These are phyloP conservation scores for Hypsizygus marmoreus DNA, from an alignment of 768 basidiomycete species.

Conservation along the genomic window DNA sequence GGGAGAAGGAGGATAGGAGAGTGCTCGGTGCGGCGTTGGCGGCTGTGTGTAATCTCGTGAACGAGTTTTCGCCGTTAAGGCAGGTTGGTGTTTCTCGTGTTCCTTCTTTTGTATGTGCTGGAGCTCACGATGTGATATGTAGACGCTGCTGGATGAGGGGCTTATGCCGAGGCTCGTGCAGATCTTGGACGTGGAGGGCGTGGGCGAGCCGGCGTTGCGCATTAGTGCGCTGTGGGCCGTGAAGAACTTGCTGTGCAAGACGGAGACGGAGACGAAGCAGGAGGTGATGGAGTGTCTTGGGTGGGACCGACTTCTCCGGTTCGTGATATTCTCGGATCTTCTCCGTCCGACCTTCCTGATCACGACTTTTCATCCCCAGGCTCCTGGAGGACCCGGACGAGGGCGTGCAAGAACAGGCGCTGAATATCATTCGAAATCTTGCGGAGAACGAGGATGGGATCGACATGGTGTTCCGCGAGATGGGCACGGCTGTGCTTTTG, in stretches of 20 bases:
- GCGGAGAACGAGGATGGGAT: constrained; percentile 68
- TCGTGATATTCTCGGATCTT: constrained; percentile 21
- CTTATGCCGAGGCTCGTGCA: constrained; percentile 65
- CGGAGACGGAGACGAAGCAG: constrained; percentile 58
- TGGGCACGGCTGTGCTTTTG: constrained; percentile 50
- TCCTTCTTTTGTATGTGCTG: constrained; percentile 4
- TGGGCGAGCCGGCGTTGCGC: constrained; percentile 6
- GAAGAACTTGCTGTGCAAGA: constrained; percentile 78
- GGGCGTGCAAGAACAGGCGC: constrained; percentile 70
- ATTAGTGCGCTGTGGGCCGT: constrained; percentile 84
- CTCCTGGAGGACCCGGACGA: constrained; percentile 54
- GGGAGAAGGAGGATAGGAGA: constrained; percentile 62
- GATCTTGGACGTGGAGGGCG: constrained; percentile 50
- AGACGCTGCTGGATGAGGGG: constrained; percentile 71
- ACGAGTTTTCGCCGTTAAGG: constrained; percentile 82
- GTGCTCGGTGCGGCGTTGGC: constrained; percentile 72
- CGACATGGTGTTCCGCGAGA: constrained; percentile 54
- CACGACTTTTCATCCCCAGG: constrained; percentile 32
- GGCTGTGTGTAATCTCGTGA: constrained; percentile 83
- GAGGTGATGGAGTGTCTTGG: constrained; percentile 69
- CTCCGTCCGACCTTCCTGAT: not conserved
- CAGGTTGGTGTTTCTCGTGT: constrained; percentile 49
- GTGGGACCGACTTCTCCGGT: constrained; percentile 65
- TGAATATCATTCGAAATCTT: constrained; percentile 67
- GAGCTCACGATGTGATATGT: not conserved